Evolutionary conservation across 164 flowering plant genomes (phyloP).

Genomic region (Aristolochia fimbriata): DNA sequence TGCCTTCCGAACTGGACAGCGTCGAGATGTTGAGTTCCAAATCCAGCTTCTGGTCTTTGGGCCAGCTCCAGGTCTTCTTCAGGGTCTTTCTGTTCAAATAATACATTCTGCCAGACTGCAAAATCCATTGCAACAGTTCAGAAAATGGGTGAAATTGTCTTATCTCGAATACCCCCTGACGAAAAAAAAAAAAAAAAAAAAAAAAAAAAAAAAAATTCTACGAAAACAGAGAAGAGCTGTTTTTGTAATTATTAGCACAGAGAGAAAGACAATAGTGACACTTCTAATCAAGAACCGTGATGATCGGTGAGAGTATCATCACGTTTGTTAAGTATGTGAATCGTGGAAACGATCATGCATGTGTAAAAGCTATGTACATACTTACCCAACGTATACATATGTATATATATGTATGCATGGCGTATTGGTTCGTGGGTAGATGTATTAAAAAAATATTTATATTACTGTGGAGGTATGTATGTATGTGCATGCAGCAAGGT

Average conservation of each 20-base stretch:
- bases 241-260: neutral
- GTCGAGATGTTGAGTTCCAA: constrained; percentile 57
- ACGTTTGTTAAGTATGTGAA: too few species aligned
- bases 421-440: too few species aligned
- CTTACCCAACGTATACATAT: too few species aligned
- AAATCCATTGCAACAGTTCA: neutral
- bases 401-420: too few species aligned
- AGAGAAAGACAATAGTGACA: neutral
- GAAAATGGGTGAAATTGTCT: too few species aligned
- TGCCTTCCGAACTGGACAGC: constrained; percentile 8
- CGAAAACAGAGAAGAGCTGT: neutral
- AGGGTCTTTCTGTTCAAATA: constrained; percentile 44
- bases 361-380: too few species aligned
- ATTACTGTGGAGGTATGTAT: neutral
- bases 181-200: too few species aligned
- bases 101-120: constrained; percentile 62
- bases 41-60: constrained; percentile 40
- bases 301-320: too few species aligned
- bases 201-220: too few species aligned
- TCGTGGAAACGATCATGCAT: too few species aligned
- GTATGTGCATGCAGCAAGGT: neutral
- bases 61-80: constrained; percentile 47
- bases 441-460: neutral
- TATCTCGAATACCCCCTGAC: too few species aligned
- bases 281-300: neutral